A percentile compares a stretch with the other conserved stretches of the same genome.
Conservation (phyloP, 225 moss, liverwort and hornwort species). For the Marchantia polymorpha region DNA sequence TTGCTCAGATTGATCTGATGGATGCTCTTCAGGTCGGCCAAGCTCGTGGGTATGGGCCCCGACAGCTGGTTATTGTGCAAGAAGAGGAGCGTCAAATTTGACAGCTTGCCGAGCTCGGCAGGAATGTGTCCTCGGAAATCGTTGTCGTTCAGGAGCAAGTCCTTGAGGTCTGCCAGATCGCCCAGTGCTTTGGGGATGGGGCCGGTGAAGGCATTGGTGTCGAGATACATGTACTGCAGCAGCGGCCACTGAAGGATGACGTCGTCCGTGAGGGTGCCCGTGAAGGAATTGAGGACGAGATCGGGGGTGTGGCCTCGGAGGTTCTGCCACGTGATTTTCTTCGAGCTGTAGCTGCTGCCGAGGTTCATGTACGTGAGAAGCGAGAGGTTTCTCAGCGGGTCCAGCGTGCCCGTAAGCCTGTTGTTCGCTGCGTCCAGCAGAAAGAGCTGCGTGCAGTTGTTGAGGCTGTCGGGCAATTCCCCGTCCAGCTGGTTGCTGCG, state of each 20-base stretch:
- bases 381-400: neutral
- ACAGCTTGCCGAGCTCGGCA: conserved; percentile 7
- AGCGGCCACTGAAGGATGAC: neutral
- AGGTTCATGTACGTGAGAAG: neutral
- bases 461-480: conserved; percentile 2
- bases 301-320: neutral
- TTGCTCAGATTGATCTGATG: neutral
- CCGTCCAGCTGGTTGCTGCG: conserved; percentile 12
- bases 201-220: neutral
- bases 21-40: neutral
- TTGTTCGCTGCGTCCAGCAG: neutral
- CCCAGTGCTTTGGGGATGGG: neutral
- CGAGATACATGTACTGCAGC: neutral
- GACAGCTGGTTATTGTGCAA: neutral
- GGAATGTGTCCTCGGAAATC: conserved; percentile 17
- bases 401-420: neutral
- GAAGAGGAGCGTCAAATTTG: neutral
- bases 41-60: neutral
- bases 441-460: neutral
- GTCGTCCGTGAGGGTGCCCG: neutral
- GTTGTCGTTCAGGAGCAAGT: conserved; percentile 4
- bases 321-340: neutral
- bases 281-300: neutral
- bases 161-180: neutral
- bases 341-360: neutral